Conservation (phyloP, 805 yeast species). For the Kuraishia hungarica region DNA sequence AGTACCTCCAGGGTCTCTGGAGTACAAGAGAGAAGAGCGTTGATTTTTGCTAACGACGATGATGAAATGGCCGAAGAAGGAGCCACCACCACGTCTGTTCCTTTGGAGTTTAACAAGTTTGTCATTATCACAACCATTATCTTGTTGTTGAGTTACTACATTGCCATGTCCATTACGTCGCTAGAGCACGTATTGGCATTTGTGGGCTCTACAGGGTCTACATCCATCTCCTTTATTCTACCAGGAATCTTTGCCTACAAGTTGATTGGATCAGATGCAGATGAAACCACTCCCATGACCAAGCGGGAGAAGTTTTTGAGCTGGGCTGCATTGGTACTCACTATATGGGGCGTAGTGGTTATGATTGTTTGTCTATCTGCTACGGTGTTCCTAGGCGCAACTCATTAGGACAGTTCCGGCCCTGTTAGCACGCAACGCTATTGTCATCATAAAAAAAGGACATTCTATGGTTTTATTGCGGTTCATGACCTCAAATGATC, state of each 20-base stretch:
- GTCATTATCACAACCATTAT: constrained; percentile 31
- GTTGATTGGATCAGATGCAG: constrained; percentile 44
- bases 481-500: too few species aligned
- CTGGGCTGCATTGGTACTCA: constrained; percentile 43
- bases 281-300: constrained; percentile 11
- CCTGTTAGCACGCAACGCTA: too few species aligned
- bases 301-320: constrained; percentile 26
- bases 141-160: constrained; percentile 45
- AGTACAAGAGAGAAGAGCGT: constrained; percentile 1
- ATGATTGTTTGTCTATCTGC: constrained; percentile 4
- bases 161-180: constrained; percentile 62
- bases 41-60: constrained; percentile 1
- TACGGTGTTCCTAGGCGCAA: constrained; percentile 2
- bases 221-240: constrained; percentile 81
- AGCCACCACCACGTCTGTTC: constrained; percentile 11
- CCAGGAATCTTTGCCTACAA: constrained; percentile 85
- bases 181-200: constrained; percentile 77
- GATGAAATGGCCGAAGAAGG: constrained; percentile 11
- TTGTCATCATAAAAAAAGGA: too few species aligned
- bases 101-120: constrained; percentile 18
- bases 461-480: too few species aligned
- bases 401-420: neutral
- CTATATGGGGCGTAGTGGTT: constrained; percentile 63
- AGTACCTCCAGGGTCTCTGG: neutral
- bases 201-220: constrained; percentile 91